A percentile compares a stretch with the other conserved stretches of the same genome.
Evolutionary conservation across 2,329 filamentous ascomycete species (phyloP).

Genomic region (Seiridium cupressi): DNA sequence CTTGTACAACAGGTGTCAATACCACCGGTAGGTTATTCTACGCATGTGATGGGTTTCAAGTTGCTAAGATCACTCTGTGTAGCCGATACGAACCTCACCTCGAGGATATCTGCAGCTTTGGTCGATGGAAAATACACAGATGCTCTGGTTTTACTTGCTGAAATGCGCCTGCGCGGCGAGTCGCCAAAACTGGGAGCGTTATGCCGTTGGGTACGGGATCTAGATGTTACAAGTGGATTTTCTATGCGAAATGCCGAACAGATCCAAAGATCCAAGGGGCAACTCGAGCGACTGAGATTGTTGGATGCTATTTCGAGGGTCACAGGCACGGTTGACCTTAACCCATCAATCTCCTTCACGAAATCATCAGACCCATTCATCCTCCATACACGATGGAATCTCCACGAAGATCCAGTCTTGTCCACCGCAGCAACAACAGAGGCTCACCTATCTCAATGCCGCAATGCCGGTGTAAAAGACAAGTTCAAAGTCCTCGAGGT

Average conservation of each 20-base stretch:
- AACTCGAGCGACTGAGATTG: constrained; percentile 56
- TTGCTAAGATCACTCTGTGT: too few species aligned
- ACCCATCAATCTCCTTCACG: constrained; percentile 26
- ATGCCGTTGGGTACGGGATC: constrained; percentile 70
- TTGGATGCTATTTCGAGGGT: constrained; percentile 64
- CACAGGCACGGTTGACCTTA: constrained; percentile 58
- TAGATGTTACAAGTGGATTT: constrained; percentile 67
- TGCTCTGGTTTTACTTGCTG: constrained; percentile 63
- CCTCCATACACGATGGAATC: constrained; percentile 60
- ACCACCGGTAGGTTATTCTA: constrained; percentile 31
- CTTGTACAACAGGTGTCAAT: constrained; percentile 65
- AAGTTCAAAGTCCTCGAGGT: constrained; percentile 60
- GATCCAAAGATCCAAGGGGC: constrained; percentile 38
- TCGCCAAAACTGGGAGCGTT: constrained; percentile 66
- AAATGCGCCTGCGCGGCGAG: constrained; percentile 67
- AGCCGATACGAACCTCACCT: constrained; percentile 60
- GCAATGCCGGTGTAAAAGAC: constrained; percentile 33
- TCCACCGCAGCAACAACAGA: constrained; percentile 53
- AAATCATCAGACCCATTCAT: constrained; percentile 47
- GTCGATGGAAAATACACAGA: constrained; percentile 65
- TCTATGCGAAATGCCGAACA: constrained; percentile 51
- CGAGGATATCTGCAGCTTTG: constrained; percentile 63
- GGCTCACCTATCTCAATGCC: constrained; percentile 46
- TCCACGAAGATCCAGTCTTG: constrained; percentile 39
- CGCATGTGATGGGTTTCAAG: too few species aligned